These are phyloP conservation scores for Fusarium illudens DNA, from an alignment of 2,329 filamentous ascomycete species.

Conservation along the genomic window DNA sequence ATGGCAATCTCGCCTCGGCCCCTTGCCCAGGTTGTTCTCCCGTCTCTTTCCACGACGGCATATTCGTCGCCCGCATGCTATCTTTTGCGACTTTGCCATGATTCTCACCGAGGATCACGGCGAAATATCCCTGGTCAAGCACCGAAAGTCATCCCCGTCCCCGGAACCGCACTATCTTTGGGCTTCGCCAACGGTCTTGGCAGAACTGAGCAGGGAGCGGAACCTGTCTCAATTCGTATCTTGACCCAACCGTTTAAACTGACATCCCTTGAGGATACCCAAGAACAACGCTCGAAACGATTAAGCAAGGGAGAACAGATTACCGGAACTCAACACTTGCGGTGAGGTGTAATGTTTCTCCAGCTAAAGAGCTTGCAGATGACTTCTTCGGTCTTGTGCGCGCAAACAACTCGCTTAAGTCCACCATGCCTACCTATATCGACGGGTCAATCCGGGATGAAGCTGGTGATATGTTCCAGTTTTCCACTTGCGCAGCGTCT, in stretches of 20 bases:
- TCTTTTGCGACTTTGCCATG: slow-evolving; percentile 2
- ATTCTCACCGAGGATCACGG: background rate
- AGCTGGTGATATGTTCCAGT: background rate
- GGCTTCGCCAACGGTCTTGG: slow-evolving; percentile 28
- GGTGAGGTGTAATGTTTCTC: background rate
- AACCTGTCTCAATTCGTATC: slow-evolving; percentile 9
- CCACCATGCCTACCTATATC: background rate
- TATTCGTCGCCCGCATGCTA: slow-evolving; percentile 1
- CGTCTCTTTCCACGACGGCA: slow-evolving; percentile 2
- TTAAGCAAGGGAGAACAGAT: background rate
- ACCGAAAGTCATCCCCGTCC: slow-evolving; percentile 2
- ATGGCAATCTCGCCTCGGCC: slow-evolving; percentile 27
- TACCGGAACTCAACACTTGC: slow-evolving; percentile 5
- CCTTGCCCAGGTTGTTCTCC: slow-evolving; percentile 8
- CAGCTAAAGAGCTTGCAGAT: slow-evolving; percentile 9
- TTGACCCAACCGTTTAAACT: background rate
- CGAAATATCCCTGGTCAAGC: background rate
- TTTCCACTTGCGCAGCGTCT: background rate
- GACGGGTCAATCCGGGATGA: background rate
- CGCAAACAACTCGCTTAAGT: background rate
- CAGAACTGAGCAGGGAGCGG: slow-evolving; percentile 22
- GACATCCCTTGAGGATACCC: background rate
- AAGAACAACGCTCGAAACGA: background rate
- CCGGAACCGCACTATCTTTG: slow-evolving; percentile 3
- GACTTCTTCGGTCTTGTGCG: background rate